Conservation (phyloP, 345 rosid genomes). For the Mangifera indica region DNA sequence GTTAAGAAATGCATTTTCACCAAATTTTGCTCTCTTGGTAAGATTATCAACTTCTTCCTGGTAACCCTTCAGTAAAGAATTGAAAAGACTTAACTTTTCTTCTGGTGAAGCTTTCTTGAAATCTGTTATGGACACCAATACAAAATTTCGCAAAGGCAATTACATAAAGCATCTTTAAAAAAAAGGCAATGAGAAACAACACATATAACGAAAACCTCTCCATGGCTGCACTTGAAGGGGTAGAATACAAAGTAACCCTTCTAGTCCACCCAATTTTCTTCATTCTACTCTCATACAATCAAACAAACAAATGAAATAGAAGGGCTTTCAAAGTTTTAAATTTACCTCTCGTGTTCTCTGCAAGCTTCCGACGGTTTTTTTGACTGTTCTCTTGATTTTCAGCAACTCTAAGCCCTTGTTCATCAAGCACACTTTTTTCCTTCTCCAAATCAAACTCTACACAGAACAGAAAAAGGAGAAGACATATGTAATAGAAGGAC, state of each 20-base stretch:
- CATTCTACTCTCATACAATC: background rate
- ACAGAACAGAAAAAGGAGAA: background rate
- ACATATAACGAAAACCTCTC: background rate
- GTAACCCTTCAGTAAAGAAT: constrained; percentile 87
- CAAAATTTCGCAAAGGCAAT: background rate
- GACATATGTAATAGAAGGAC: background rate
- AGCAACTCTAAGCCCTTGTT: constrained; percentile 92
- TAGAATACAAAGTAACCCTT: background rate
- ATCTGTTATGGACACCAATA: constrained; percentile 44
- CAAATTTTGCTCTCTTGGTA: constrained; percentile 97
- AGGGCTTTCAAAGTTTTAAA: background rate
- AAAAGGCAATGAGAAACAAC: background rate
- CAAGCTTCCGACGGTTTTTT: constrained; percentile 92
- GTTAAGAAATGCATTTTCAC: constrained; percentile 95
- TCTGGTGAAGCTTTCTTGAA: constrained; percentile 95
- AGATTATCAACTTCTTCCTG: constrained; percentile 99
- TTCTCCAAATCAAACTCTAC: constrained; percentile 90
- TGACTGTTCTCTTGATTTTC: constrained; percentile 97
- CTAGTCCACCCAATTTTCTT: background rate
- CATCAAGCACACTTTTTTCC: constrained; percentile 83
- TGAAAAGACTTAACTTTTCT: constrained; percentile 80
- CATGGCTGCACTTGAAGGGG: background rate
- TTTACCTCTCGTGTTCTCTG: constrained; percentile 95
- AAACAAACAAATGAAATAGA: background rate
- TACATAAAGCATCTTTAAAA: background rate